phyloP scores from a whole-genome alignment of 2,329 filamentous ascomycete genomes.

The Microdochium trichocladiopsis region DNA sequence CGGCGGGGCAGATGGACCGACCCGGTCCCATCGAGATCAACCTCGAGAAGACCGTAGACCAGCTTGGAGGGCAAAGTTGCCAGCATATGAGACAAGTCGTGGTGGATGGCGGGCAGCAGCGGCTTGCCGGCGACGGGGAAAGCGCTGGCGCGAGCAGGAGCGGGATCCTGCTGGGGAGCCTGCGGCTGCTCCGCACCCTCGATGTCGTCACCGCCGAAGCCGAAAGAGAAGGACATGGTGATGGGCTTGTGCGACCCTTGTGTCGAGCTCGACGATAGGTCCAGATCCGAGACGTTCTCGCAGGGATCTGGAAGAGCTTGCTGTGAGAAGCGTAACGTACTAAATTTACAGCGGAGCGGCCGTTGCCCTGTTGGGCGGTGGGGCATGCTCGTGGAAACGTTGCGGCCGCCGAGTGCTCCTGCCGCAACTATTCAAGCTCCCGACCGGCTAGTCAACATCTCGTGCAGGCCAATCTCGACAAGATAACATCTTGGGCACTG shows the following conservation, averaged over 20 bases:
- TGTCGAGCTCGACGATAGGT: slow-evolving; percentile 4
- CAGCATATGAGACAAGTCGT: slow-evolving; percentile 45
- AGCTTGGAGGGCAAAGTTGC: slow-evolving; percentile 63
- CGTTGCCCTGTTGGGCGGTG: background rate
- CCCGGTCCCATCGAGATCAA: slow-evolving; percentile 51
- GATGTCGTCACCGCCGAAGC: slow-evolving; percentile 59
- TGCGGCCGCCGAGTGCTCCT: too few species aligned
- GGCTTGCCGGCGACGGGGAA: slow-evolving; percentile 58
- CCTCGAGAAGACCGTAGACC: slow-evolving; percentile 55
- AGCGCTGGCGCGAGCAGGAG: slow-evolving; percentile 31
- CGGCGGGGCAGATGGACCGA: slow-evolving; percentile 57
- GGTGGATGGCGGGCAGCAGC: slow-evolving; percentile 45
- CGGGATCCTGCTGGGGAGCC: slow-evolving; percentile 10
- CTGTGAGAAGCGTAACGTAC: background rate
- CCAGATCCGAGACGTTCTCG: slow-evolving; percentile 1
- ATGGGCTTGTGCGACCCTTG: background rate
- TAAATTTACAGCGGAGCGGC: background rate
- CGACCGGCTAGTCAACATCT: too few species aligned
- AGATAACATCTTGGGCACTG: too few species aligned
- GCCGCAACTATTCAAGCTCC: too few species aligned
- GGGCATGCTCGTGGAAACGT: background rate
- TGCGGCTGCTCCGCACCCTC: slow-evolving; percentile 32
- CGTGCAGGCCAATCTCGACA: too few species aligned
- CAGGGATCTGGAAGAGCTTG: background rate
- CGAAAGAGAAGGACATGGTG: slow-evolving; percentile 48